Percentiles rank a stretch among this genome's conserved stretches.
Evolutionary conservation across 345 rosid genomes (phyloP).

Genomic region (Syzygium aromaticum): DNA sequence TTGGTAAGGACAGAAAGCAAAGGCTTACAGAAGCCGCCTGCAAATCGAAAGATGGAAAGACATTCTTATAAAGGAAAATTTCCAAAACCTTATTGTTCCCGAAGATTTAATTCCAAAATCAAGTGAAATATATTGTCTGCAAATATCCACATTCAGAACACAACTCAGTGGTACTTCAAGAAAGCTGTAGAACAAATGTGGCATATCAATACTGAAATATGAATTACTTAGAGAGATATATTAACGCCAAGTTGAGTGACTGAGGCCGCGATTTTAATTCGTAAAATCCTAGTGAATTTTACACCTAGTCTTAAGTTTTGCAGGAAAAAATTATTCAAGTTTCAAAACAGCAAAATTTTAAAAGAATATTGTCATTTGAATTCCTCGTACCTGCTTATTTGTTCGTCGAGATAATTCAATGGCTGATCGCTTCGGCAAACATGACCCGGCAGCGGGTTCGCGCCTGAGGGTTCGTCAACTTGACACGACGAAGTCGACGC

Average conservation of each 20-base stretch:
- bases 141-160: not conserved
- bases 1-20: not conserved
- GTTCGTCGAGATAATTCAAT: not conserved
- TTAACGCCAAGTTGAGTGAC: no score
- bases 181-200: no score
- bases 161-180: no score
- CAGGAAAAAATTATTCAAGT: no score
- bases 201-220: no score
- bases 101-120: not conserved
- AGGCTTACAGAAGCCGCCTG: no score
- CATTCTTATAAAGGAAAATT: not conserved
- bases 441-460: not conserved
- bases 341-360: no score
- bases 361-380: not conserved
- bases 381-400: not conserved
- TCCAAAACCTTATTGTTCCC: not conserved
- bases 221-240: no score
- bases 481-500: not conserved
- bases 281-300: no score
- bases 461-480: not conserved
- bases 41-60: not conserved
- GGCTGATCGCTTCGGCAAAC: not conserved
- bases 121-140: not conserved
- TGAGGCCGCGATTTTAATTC: no score
- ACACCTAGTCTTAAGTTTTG: no score